Conservation (phyloP, 2,329 filamentous ascomycete species). For the Coleophoma eucalyptorum region DNA sequence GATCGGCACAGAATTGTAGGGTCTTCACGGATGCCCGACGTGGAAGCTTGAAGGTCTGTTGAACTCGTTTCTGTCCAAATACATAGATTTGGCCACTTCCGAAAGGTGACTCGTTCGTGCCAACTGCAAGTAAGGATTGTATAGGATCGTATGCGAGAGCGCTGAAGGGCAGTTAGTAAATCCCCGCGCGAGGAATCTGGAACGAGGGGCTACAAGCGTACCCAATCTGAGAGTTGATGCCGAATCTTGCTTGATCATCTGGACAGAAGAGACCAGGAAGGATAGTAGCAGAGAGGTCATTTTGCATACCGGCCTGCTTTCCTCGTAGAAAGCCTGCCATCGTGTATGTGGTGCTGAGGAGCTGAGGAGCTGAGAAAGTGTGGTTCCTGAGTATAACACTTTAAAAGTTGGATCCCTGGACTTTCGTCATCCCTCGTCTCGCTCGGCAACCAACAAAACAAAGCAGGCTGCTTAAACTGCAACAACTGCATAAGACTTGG, state of each 20-base stretch:
- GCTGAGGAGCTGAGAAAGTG: neutral
- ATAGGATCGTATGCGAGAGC: constrained; percentile 89
- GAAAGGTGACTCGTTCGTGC: constrained; percentile 82
- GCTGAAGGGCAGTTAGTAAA: constrained; percentile 41
- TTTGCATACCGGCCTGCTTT: constrained; percentile 90
- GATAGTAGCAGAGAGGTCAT: constrained; percentile 82
- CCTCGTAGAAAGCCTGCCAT: constrained; percentile 89
- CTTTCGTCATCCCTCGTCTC: neutral
- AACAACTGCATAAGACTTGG: too few species aligned
- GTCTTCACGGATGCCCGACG: constrained; percentile 71
- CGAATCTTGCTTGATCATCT: constrained; percentile 80
- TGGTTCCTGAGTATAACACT: neutral
- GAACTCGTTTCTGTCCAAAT: constrained; percentile 77
- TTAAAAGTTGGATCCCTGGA: neutral
- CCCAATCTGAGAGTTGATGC: constrained; percentile 74
- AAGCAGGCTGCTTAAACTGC: too few species aligned
- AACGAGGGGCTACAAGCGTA: constrained; percentile 27
- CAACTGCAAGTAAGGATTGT: constrained; percentile 88
- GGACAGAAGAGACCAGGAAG: constrained; percentile 73
- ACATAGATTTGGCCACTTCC: constrained; percentile 86
- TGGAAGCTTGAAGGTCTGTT: constrained; percentile 67
- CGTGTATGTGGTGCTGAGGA: constrained; percentile 3
- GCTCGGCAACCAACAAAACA: too few species aligned
- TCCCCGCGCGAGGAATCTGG: neutral
- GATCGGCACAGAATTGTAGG: constrained; percentile 82